Percentiles rank a stretch among this genome's conserved stretches.
Evolutionary conservation across 2,329 filamentous ascomycete genomes (phyloP).

Genomic region (Pyricularia sp.): DNA sequence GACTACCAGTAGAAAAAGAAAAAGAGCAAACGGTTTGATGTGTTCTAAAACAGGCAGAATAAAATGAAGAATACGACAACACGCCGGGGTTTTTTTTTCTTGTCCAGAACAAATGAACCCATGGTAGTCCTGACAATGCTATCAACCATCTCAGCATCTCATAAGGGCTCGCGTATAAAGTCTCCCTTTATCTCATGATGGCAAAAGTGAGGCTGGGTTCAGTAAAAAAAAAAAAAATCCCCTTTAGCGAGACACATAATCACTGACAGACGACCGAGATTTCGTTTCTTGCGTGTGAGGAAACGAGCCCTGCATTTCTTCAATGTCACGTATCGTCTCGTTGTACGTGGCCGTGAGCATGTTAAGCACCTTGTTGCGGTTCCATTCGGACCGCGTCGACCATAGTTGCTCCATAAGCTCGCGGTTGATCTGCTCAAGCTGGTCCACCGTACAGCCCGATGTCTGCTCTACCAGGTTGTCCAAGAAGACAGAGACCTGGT

Average conservation of each 20-base stretch:
- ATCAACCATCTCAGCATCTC: neutral
- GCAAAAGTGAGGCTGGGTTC: neutral
- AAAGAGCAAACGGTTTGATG: neutral
- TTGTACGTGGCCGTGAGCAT: constrained; percentile 59
- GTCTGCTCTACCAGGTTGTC: constrained; percentile 51
- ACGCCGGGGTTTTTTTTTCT: neutral
- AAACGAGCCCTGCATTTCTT: constrained; percentile 32
- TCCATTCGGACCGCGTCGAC: constrained; percentile 67
- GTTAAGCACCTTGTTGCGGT: constrained; percentile 55
- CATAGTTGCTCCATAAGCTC: constrained; percentile 85
- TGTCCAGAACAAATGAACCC: neutral
- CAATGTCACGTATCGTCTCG: constrained; percentile 56
- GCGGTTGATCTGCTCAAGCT: constrained; percentile 86
- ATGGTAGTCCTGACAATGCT: neutral
- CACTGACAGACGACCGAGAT: neutral
- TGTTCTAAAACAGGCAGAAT: neutral
- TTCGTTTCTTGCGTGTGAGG: constrained; percentile 26
- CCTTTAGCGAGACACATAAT: neutral
- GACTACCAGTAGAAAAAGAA: neutral
- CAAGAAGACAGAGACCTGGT: constrained; percentile 44
- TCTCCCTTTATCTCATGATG: neutral
- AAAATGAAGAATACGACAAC: neutral
- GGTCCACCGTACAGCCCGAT: constrained; percentile 74
- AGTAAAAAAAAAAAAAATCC: too few species aligned
- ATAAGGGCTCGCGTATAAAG: neutral